Evolutionary conservation across 106 monocot genomes (phyloP), one percentile per base, ranked within the genome.

Genomic region (Vanilla planifolia): DNA sequence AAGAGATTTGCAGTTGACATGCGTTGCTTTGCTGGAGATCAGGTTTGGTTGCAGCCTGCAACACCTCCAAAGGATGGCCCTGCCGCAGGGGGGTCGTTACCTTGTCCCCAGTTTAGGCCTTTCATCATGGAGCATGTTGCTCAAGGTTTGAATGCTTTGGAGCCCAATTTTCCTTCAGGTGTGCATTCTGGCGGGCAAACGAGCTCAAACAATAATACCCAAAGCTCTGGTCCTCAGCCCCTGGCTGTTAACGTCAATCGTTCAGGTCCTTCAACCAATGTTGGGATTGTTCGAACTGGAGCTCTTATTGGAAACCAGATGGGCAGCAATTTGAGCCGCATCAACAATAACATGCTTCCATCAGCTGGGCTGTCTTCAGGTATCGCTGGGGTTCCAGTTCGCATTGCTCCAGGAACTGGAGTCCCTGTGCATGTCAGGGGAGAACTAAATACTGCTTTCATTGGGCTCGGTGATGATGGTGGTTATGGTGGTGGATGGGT

Each of bases 111-210:
- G 30, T 99, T 99, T 68, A 78, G 98, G 3, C 98, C 98, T 51
- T 99, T 92, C 43, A 99, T 99, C 5, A 99, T 92, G 98, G 98
- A 99, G 64, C 92, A 99, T 80, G 92, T 99, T 58, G 98, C 98
- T 59, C 98, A 99, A 63, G 98, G 92, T 23, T 61, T 99, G 75
- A 99, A 88, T 85, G 76, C 92, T 71, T 56, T 92, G 6, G 98
- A 99, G 30, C 84, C 84, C 36, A 82, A 63, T 70, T 77, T 92
- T 61, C 17, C 85, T 58, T 72, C 73, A 43, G 68, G 47, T 30
- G 15, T 70, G 35, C 83, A 86, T 66, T 21, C 61, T 45, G 68
- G 71, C 55, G 71, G 65, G 21, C 64, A 73, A 56, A 16, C 62
- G 9, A 67, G 48, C 43, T 53, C 64, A 33, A 71, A 60, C 53